phyloP scores from a whole-genome alignment of 1,284 basidiomycete genomes.

The Agroathelia rolfsii region DNA sequence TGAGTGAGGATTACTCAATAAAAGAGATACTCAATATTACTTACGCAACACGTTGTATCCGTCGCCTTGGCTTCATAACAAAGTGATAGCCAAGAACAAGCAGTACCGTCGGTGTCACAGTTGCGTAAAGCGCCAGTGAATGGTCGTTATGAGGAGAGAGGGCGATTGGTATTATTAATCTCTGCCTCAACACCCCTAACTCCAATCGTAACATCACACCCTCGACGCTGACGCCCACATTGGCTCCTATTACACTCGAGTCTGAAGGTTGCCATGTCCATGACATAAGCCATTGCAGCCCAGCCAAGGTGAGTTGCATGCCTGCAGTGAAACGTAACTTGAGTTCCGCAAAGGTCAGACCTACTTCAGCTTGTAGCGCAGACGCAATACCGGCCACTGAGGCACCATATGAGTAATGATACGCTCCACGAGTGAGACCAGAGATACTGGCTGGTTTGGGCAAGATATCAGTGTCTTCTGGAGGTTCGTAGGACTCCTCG shows the following conservation, averaged over 20 bases:
- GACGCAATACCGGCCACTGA: conserved; percentile 20
- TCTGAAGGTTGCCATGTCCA: conserved; percentile 26
- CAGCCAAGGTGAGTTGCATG: conserved; percentile 23
- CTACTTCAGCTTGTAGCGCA: conserved; percentile 21
- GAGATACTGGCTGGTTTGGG: conserved; percentile 1
- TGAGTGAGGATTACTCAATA: conserved; percentile 8
- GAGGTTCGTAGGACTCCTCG: too few relatives aligned
- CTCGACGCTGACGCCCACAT: conserved; percentile 20
- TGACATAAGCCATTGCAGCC: conserved; percentile 21
- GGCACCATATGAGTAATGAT: conserved; percentile 22
- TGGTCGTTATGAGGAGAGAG: conserved; percentile 23
- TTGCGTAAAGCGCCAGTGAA: conserved; percentile 27
- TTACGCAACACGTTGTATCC: conserved; percentile 33
- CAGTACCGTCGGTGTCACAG: conserved; percentile 41
- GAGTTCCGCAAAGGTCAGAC: conserved; percentile 26
- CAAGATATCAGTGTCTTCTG: too few relatives aligned
- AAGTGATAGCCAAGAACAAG: conserved; percentile 46
- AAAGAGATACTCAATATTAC: conserved; percentile 14
- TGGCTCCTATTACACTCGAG: conserved; percentile 18
- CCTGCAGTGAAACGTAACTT: conserved; percentile 24
- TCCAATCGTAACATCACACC: conserved; percentile 26
- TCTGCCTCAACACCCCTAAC: conserved; percentile 24
- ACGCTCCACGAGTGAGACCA: conserved; percentile 9
- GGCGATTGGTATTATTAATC: conserved; percentile 25
- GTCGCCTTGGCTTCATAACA: conserved; percentile 44